Base-by-base conservation (phyloP, 306 rosid species). In the Begonia loranthoides region DNA sequence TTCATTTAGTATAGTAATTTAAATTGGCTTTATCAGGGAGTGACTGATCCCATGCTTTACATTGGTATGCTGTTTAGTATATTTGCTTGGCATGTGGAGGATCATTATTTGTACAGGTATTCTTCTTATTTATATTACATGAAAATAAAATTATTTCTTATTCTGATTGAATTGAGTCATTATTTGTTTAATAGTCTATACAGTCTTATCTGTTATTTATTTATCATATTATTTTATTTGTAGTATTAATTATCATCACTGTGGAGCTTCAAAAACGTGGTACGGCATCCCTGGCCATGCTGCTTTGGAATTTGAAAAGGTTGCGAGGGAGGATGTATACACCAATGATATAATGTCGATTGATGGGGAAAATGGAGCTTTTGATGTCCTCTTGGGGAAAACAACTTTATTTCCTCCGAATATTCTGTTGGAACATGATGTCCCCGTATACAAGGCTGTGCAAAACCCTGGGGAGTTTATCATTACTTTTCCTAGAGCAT, bases 81-180 rank as follows among this genome's bases (percentile, higher is more conserved):
- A 81, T 92, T 92, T 76, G 99, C 96, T 19, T 92, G 99, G 99
- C 96, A 92, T 13, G 99, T 86, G 69, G 96, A 92, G 65, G 99
- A 92, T 73, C 96, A 87, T 73, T 92, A 73, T 67, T 60, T 92
- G 73, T 86, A 92, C 71, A 92, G 99, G 99, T 86, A 72, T 44
- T 52, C 9, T 19, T 19, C 2, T 19, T 19, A 19, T 19, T 19
- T 19, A 19, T 19, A 19, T 19, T 19, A 19, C 22, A 19, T 19
- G 22, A 19, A 4, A 28, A 28, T 28, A 28, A 28, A 28, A 28
- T 4, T 56, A 22, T 15, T 51, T 34, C 47, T 33, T 38, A 43
- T 6, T 43, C 47, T 10, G 13, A 10, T 11, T 43, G 14, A 3
- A 10, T 43, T 43, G 4, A 43, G 47, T 43, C 39, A 34, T 28